Conservation (phyloP, 148 eudicot genomes). For the Fagopyrum tataricum region DNA sequence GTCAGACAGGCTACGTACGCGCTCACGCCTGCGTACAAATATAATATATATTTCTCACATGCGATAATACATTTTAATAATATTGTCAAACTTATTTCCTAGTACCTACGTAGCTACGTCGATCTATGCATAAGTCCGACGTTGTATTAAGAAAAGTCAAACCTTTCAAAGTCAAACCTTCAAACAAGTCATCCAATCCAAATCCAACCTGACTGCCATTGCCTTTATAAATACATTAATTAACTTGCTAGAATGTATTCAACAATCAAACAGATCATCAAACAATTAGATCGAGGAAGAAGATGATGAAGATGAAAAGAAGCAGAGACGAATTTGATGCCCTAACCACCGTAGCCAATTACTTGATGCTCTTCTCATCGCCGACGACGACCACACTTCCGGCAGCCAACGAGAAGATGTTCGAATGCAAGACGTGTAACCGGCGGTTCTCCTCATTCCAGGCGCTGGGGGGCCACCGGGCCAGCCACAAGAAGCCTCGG, state of each 20-base stretch:
- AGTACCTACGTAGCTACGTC: too few species aligned
- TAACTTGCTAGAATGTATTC: background rate
- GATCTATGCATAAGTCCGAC: background rate
- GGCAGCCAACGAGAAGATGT: conserved; percentile 12
- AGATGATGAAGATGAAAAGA: conserved; percentile 24
- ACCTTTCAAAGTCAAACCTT: background rate
- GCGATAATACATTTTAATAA: too few species aligned
- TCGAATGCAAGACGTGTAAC: conserved; percentile 56
- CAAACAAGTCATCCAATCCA: background rate
- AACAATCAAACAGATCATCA: background rate
- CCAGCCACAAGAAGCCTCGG: conserved; percentile 51
- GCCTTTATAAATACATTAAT: background rate
- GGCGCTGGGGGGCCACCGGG: conserved; percentile 54
- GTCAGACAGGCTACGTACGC: too few species aligned
- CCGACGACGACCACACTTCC: background rate
- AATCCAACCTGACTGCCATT: too few species aligned
- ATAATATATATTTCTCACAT: too few species aligned
- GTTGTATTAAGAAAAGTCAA: background rate
- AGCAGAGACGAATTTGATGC: conserved; percentile 2
- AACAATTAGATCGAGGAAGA: too few species aligned
- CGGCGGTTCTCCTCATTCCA: conserved; percentile 46
- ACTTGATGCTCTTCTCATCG: conserved; percentile 30
- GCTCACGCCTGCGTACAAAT: too few species aligned
- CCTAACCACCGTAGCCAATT: conserved; percentile 37
- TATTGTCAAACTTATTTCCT: too few species aligned